Conservation (phyloP, 1,139 yeast genomes). For the Hyphopichia buzzinii region DNA sequence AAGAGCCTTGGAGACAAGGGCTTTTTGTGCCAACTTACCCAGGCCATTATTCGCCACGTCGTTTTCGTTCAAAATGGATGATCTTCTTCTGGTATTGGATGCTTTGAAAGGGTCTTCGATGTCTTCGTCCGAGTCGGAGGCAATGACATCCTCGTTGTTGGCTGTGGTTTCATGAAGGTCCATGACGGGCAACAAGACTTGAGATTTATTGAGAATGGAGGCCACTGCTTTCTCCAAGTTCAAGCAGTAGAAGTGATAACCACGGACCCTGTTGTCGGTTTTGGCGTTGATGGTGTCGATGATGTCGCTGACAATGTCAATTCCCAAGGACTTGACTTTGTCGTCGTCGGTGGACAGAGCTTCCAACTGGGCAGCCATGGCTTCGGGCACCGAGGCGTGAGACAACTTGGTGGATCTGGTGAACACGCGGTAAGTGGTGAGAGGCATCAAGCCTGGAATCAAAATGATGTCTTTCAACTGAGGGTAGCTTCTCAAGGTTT, state of each 20-base stretch:
- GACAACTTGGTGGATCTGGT: constrained; percentile 86
- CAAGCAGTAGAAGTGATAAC: constrained; percentile 87
- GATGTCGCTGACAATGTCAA: constrained; percentile 64
- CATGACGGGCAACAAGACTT: constrained; percentile 37
- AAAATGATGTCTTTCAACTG: constrained; percentile 51
- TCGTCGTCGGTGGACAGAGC: constrained; percentile 78
- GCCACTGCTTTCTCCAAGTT: constrained; percentile 92
- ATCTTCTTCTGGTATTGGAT: constrained; percentile 29
- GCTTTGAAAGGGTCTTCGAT: constrained; percentile 8
- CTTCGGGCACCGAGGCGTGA: constrained; percentile 78
- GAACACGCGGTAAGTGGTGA: constrained; percentile 82
- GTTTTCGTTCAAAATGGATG: constrained; percentile 47
- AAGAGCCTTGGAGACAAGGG: constrained; percentile 24
- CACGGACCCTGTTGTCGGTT: constrained; percentile 59
- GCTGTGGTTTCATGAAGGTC: constrained; percentile 13
- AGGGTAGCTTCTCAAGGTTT: constrained; percentile 29
- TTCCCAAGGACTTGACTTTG: constrained; percentile 80
- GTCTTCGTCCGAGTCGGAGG: constrained; percentile 34
- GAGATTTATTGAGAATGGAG: constrained; percentile 66
- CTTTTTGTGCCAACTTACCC: constrained; percentile 15
- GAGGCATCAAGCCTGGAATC: constrained; percentile 96
- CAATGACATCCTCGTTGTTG: constrained; percentile 30
- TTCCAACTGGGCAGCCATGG: constrained; percentile 39
- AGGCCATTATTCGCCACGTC: constrained; percentile 36
- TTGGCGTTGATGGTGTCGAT: constrained; percentile 53